phyloP scores from a whole-genome alignment of 768 basidiomycete species.

The Agrocybe pediades region DNA sequence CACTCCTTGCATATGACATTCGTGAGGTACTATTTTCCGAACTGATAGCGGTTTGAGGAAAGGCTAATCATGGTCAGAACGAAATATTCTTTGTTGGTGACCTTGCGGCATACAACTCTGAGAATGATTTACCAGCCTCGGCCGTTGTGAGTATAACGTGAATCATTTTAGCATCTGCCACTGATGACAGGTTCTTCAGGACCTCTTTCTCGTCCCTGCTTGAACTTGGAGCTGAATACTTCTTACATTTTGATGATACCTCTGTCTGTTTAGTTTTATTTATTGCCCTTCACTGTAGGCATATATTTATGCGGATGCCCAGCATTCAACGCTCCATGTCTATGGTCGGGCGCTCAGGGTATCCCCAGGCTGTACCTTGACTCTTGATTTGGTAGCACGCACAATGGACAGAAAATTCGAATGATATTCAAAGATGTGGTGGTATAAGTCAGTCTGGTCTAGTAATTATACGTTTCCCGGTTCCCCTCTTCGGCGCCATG shows the following conservation, averaged over 20 bases:
- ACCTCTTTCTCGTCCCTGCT: slow-evolving; percentile 21
- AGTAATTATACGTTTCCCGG: no score
- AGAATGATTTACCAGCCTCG: slow-evolving; percentile 29
- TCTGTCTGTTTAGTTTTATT: neutral
- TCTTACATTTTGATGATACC: neutral
- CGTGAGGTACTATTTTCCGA: slow-evolving; percentile 27
- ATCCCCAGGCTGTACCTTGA: no score
- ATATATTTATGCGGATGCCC: no score
- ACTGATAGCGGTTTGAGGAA: neutral
- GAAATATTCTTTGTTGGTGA: slow-evolving; percentile 46
- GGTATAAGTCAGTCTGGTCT: no score
- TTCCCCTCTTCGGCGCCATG: no score
- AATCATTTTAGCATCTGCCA: neutral
- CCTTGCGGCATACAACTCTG: slow-evolving; percentile 38
- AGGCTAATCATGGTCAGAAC: slow-evolving; percentile 24
- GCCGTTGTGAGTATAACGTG: slow-evolving; percentile 32
- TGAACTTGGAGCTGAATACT: neutral
- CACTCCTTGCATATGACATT: slow-evolving; percentile 40
- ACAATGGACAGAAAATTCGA: no score
- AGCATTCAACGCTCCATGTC: no score
- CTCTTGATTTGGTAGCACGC: no score
- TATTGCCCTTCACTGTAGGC: no score
- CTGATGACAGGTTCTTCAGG: slow-evolving; percentile 4
- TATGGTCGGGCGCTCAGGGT: no score
- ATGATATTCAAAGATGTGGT: no score